Conservation (phyloP, 305 asterid genomes). For the Withania somnifera region DNA sequence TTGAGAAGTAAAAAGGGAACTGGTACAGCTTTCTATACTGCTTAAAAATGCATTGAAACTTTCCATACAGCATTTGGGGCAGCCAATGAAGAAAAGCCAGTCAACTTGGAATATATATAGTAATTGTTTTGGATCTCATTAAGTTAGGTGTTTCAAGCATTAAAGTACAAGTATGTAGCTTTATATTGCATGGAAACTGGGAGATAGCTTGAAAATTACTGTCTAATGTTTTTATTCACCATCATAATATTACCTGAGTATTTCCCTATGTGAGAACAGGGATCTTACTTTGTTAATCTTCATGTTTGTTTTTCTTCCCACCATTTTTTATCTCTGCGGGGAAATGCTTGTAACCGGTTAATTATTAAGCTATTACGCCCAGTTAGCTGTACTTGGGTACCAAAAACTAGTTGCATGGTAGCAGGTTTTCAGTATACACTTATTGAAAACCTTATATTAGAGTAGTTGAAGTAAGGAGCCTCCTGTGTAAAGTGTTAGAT, state of each 20-base stretch:
- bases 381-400: neutral
- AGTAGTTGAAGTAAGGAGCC: neutral
- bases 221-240: neutral
- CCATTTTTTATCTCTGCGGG: neutral
- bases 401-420: neutral
- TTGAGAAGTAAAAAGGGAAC: neutral
- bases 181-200: neutral
- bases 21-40: neutral
- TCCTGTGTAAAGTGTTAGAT: neutral
- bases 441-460: neutral
- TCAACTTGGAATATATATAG: neutral
- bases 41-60: neutral
- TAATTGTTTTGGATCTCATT: neutral
- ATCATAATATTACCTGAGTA: neutral
- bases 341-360: neutral
- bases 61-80: neutral
- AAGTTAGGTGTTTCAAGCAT: neutral
- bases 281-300: neutral
- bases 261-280: neutral
- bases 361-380: neutral
- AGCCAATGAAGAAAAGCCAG: neutral
- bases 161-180: neutral
- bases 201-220: neutral
- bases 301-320: neutral
- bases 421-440: neutral